Percentiles rank a stretch among this genome's conserved stretches.
These are phyloP conservation scores for Madurella fahalii DNA, from an alignment of 2,329 filamentous ascomycete species.

Conservation along the genomic window DNA sequence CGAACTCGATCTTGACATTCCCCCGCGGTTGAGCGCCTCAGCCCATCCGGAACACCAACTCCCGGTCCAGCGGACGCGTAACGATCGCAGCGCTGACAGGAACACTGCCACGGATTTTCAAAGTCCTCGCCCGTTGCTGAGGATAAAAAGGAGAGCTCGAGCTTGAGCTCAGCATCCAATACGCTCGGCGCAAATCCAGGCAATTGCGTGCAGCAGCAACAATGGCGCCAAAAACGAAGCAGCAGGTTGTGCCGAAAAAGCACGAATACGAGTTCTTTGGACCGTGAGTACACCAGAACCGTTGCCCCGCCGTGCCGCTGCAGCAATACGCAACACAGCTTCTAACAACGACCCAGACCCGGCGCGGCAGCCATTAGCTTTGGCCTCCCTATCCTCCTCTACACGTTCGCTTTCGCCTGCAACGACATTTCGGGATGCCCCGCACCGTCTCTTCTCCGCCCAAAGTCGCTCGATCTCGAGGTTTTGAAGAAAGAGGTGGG, in stretches of 20 bases:
- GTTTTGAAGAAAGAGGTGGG: slow-evolving; percentile 75
- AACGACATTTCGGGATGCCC: slow-evolving; percentile 93
- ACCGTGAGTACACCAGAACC: slow-evolving; percentile 36
- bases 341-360: slow-evolving; percentile 45
- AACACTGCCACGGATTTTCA: neutral
- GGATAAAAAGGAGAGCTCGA: neutral
- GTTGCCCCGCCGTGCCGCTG: neutral
- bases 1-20: neutral
- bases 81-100: neutral
- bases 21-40: neutral
- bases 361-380: slow-evolving; percentile 77
- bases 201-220: slow-evolving; percentile 1
- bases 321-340: neutral
- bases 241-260: slow-evolving; percentile 26
- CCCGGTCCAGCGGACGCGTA: neutral
- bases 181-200: neutral
- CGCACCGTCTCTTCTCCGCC: slow-evolving; percentile 72
- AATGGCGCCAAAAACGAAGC: slow-evolving; percentile 22
- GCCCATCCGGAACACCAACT: slow-evolving; percentile 7
- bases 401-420: slow-evolving; percentile 77
- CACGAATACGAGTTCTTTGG: slow-evolving; percentile 52
- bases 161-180: neutral
- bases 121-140: neutral
- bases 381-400: slow-evolving; percentile 73
- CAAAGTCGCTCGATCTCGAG: slow-evolving; percentile 65